These are phyloP conservation scores for Sclerotinia trifoliorum DNA, from an alignment of 2,329 filamentous ascomycete genomes.

Conservation along the genomic window DNA sequence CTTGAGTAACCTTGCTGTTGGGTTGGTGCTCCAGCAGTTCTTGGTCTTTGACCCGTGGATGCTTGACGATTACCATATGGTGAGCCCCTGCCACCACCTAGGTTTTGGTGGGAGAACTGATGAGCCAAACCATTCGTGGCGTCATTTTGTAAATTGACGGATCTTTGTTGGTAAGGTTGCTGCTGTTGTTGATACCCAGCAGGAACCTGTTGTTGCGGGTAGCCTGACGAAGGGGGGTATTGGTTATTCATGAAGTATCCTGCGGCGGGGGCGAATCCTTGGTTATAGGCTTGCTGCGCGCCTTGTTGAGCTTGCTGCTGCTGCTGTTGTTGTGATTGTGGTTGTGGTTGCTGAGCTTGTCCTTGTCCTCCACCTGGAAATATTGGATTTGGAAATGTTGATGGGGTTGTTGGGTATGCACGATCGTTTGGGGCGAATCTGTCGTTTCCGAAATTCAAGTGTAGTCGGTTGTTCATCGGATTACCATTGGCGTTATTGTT, in stretches of 20 bases:
- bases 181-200: constrained; percentile 49
- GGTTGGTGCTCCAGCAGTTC: constrained; percentile 72
- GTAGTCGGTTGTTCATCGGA: constrained; percentile 34
- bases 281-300: constrained; percentile 46
- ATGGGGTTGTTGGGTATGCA: constrained; percentile 83
- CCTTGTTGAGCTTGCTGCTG: constrained; percentile 41
- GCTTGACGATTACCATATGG: constrained; percentile 65
- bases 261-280: constrained; percentile 46
- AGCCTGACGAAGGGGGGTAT: constrained; percentile 42
- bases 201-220: constrained; percentile 52
- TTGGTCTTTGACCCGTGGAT: constrained; percentile 72
- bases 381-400: constrained; percentile 93
- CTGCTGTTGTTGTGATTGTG: constrained; percentile 33
- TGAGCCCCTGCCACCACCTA: constrained; percentile 69
- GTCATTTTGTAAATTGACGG: constrained; percentile 67
- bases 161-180: constrained; percentile 46
- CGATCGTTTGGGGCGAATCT: constrained; percentile 64
- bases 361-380: constrained; percentile 36
- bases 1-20: constrained; percentile 60
- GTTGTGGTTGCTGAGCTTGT: constrained; percentile 40
- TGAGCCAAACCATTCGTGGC: constrained; percentile 88
- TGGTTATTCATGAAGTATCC: constrained; percentile 62
- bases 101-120: constrained; percentile 95
- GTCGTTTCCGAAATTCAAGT: constrained; percentile 46
- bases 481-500: constrained; percentile 25